Evolutionary conservation across 2,329 filamentous ascomycete species (phyloP), one percentile per base, ranked within the genome.

Genomic region (Calonectria pseudoturangicola): DNA sequence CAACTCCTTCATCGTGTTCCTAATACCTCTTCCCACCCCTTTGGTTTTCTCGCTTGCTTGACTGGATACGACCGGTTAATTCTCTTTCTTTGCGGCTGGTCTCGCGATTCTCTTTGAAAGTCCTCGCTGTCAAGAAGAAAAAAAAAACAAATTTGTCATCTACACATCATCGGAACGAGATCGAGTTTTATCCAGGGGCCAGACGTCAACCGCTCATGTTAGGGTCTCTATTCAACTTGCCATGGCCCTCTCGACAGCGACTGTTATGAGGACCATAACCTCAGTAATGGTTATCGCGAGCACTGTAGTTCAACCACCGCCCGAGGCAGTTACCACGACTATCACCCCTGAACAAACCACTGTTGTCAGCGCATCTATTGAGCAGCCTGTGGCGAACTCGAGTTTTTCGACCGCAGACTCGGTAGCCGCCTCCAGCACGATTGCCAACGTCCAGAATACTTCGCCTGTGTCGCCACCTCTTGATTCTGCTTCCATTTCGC

Each of bases 111-210:
- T 75, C 75, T 73, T 62, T 72, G 76, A 70, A 66, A 81, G 25
- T 39, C 33, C 25, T 48, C 75, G 81, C 82, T 79, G 54, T 18
- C 54, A 25, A 41, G 36, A 56, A 56, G 13, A 7, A 56, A 56
- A 54, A 54, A 28, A 33, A 2, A 36, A 27, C 10, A 6, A 10
- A 87, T 87, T 87, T 73, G 85, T 88, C 71, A 90, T 88, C 21
- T 21, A 68, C 87, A 82, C 62, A 83, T 90, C 68, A 81, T 85
- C 70, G 88, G 88, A 65, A 87, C 16, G 18, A 41, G 21, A 28
- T 63, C 39, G 21, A 43, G 28, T 8, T 62, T 43, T 43, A 16
- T 18, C 16, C 18, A 25, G n/a, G 15, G 54, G 43, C 13, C 25
- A 27, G 47, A 68, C 58, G 28, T 25, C 65, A 50, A 63, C 48